Evolutionary conservation across 352 stramenopile species (phyloP).

Genomic region (Phytophthora vignae): DNA sequence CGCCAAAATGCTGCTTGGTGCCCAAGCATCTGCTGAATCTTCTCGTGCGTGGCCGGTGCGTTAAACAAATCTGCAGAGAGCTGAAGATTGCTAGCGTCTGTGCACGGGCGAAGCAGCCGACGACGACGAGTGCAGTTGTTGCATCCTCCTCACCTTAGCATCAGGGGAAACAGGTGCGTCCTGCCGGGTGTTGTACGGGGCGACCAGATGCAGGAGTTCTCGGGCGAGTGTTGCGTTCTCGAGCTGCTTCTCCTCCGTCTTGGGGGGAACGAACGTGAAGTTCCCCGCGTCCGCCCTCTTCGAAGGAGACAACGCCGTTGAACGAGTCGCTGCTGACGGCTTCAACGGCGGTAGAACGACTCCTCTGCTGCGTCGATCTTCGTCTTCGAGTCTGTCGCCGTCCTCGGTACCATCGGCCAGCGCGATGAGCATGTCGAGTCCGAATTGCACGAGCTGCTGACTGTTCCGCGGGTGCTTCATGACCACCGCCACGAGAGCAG

Average conservation of each 20-base stretch:
- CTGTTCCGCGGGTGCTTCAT: conserved; percentile 66
- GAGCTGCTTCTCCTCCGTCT: conserved; percentile 21
- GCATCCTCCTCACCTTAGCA: conserved; percentile 29
- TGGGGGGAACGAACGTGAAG: not conserved
- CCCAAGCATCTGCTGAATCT: conserved; percentile 1
- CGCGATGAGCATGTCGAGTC: conserved; percentile 66
- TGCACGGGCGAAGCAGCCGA: conserved; percentile 18
- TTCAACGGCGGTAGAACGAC: conserved; percentile 27
- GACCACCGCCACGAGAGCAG: conserved; percentile 59
- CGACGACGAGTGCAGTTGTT: conserved; percentile 31
- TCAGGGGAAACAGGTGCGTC: conserved; percentile 19
- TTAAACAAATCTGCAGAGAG: conserved; percentile 4
- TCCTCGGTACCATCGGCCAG: conserved; percentile 48
- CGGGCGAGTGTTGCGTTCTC: conserved; percentile 60
- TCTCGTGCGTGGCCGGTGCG: conserved; percentile 4
- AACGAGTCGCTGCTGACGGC: conserved; percentile 2
- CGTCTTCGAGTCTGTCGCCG: conserved; percentile 34
- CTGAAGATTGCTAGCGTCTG: conserved; percentile 19
- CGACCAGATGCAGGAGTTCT: conserved; percentile 70
- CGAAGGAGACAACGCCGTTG: conserved; percentile 8
- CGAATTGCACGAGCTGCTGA: conserved; percentile 69
- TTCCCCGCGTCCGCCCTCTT: conserved; percentile 1
- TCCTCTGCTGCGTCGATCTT: conserved; percentile 36
- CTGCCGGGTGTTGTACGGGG: conserved; percentile 51
- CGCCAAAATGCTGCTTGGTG: conserved; percentile 7